Base-by-base conservation (phyloP, 768 basidiomycete genomes). In the Naematelia aurantialba region DNA sequence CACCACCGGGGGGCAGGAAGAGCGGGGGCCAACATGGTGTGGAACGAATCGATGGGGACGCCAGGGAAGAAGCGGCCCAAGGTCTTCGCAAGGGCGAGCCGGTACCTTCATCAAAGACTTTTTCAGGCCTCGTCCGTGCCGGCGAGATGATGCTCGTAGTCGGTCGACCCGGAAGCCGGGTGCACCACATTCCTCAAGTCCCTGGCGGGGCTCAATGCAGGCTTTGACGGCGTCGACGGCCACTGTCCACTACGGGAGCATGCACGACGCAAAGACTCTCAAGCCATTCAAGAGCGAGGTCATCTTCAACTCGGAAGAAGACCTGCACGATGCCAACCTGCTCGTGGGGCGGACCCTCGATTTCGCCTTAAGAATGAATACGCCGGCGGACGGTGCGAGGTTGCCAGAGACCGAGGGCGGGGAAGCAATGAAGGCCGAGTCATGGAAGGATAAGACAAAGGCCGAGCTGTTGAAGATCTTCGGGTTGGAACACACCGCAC, bases 111-210 rank as follows among this genome's bases (percentile, higher is more conserved):
- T 86, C 1, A 67, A 67, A 12, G 82, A 82, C 1, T n/a, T 85
- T 85, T 66, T 80, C 81, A 45, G 85, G 85, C 17, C 79, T 82
- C 11, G 78, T 85, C 27, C 77, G 80, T 13, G 82, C 84, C 0
- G 84, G 85, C 24, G 84, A 86, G 64, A 85, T 86, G 84, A 80
- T 85, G 66, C 50, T 71, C 34, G 69, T 75, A 1, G 65, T 91
- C 19, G 90, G 90, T 4, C 81, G 88, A 27, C 90, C 90, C 0
- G 89, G 89, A 13, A 85, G 87, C 0, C n/a, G 91, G 91, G 0
- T 91, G 89, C 72, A 85, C 83, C 24, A 89, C 91, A 0, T 79
- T 94, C 45, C 83, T 96, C 56, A 89, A 89, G 73, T 81, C 82
- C 0, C 80, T 93, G 26, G 82, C 90, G 8, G 90, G 91, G 65